Evolutionary conservation across 2,329 filamentous ascomycete genomes (phyloP), one percentile per base, ranked within the genome.

Genomic region (Scedosporium minutisporum): DNA sequence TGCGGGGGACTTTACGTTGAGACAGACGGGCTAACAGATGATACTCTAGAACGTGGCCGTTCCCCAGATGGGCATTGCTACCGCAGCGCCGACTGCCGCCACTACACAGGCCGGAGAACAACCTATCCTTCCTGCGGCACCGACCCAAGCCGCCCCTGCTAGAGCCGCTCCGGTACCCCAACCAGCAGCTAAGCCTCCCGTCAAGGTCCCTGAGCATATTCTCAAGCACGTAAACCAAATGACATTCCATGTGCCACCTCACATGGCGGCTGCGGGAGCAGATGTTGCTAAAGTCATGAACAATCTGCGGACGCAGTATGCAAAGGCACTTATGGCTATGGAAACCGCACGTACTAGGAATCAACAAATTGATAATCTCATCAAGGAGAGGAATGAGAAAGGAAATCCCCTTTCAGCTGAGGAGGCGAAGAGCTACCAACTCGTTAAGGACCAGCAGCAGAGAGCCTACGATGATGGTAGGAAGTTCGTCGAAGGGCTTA

Each of bases 321-420:
- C 74, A 0, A 73, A 78, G 46, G 81, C 79, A 0, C 69, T 85
- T 5, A 71, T 78, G 65, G 74, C 76, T 1, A 83, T 85, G 75
- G 82, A 84, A 44, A 72, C 66, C 9, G 72, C 75, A 3, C 76
- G 78, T 10, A 68, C 65, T n/a, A 74, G 75, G 57, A 68, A 82
- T 3, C 70, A 70, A 2, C 70, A 71, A 59, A 71, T 82, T 61
- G 80, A 83, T 10, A 72, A 72, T 57, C 65, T 72, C 2, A 70
- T 77, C 21, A 77, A 77, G 58, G 76, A 79, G 18, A 72, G 79
- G 23, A 70, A 73, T 14, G 72, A 76, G 3, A 75, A 75, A 25
- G 78, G 78, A 2, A 76, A 75, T 21, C 71, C 76, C 0, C 69
- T 82, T 12, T 75, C 73, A 3, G 71, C 79, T 1, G 80, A 83